Conservation (phyloP, 768 basidiomycete species). For the Dioszegia aurantiaca region DNA sequence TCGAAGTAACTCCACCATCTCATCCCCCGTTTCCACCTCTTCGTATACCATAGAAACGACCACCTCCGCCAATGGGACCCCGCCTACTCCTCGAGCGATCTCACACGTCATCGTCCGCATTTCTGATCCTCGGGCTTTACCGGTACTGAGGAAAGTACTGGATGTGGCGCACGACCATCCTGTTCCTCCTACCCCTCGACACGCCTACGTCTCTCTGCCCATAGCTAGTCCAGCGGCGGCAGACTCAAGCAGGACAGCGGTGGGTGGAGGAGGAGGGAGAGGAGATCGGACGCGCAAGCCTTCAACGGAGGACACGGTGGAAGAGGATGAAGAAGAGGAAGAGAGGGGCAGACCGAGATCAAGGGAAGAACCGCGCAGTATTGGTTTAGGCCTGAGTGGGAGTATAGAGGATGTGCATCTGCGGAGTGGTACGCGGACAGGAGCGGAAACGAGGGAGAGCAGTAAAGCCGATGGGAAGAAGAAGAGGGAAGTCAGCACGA, state of each 20-base stretch:
- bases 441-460: neutral
- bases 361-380: constrained; percentile 21
- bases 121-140: constrained; percentile 21
- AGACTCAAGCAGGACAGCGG: no score
- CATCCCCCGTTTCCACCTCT: neutral
- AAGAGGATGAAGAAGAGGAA: constrained; percentile 19
- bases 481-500: constrained; percentile 9
- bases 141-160: constrained; percentile 19
- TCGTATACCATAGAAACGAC: neutral
- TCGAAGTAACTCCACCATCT: neutral
- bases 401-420: no score
- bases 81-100: constrained; percentile 2
- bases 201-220: no score
- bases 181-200: neutral
- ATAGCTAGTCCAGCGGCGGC: no score
- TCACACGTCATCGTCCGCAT: constrained; percentile 20
- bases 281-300: neutral
- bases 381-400: neutral
- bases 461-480: neutral
- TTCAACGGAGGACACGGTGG: neutral
- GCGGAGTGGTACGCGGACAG: neutral
- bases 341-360: constrained; percentile 28
- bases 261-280: no score
- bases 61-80: neutral
- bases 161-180: constrained; percentile 17